A percentile compares a stretch with the other conserved stretches of the same genome.
These are phyloP conservation scores for Saitozyma sp. DNA, from an alignment of 768 basidiomycete species.

Conservation along the genomic window DNA sequence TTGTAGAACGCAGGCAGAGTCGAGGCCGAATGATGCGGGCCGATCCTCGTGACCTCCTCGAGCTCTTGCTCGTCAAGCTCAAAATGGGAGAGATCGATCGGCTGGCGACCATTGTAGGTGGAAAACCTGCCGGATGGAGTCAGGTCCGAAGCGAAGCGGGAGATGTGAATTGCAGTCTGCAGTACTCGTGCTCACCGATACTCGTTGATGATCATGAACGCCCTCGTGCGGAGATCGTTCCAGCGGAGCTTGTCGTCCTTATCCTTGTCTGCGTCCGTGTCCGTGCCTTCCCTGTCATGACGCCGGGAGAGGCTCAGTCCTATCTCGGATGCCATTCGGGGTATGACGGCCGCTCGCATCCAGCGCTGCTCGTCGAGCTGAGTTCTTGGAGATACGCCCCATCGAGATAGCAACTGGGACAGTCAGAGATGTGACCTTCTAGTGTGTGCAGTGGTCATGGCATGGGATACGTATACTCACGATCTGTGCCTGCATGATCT, in stretches of 20 bases:
- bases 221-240: constrained; percentile 2
- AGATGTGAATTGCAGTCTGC: too few species aligned
- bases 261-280: background rate
- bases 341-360: background rate
- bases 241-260: too few species aligned
- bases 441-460: too few species aligned
- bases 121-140: background rate
- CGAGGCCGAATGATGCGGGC: background rate
- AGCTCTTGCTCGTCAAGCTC: constrained; percentile 3
- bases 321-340: background rate
- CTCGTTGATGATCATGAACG: constrained; percentile 4
- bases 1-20: background rate
- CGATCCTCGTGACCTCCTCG: background rate
- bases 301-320: background rate
- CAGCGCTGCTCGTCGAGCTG: background rate
- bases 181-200: background rate
- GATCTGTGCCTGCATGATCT: constrained; percentile 2
- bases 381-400: background rate
- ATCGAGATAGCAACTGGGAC: background rate
- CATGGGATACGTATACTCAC: background rate
- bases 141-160: too few species aligned
- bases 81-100: background rate
- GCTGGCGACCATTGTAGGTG: background rate
- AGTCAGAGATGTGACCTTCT: background rate
- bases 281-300: background rate